Base-by-base conservation (phyloP, 2,329 filamentous ascomycete species). In the Epicoccum sorghinum region DNA sequence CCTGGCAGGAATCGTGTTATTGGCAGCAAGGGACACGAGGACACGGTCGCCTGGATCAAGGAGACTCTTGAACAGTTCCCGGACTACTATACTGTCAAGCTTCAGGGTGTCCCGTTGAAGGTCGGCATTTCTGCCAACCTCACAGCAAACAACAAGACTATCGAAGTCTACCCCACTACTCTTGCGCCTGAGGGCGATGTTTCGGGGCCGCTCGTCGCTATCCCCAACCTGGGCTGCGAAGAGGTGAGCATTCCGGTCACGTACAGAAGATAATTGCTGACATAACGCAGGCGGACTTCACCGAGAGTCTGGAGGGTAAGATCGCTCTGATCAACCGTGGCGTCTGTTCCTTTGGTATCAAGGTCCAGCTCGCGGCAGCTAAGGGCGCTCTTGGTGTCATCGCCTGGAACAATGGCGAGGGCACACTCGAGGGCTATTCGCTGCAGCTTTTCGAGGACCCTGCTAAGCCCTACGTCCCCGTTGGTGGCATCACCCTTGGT, bases 251-350 rank as follows among this genome's bases (percentile, higher is more conserved):
- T 18, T 18, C 18, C 18, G 18, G 18, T 18, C 18, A 18, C 18
- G 18, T 18, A 18, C 18, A 18, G 18, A 18, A 18, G 18, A 18
- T 18, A 18, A 18, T 18, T 18, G 18, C 18, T 18, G 18, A 18
- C 18, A 18, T 18, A 18, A 18, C 18, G 18, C 18, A 18, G 18
- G 77, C 80, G 3, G 88, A 92, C 71, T 93, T 86, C 67, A 83
- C 88, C 1, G 66, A 78, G 3, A 74, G 78, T 2, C 76, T 88
- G 6, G 72, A 77, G 12, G 88, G 86, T 46, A 84, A 84, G 52
- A 86, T 95, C 52, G 89, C 88, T 9, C 79, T 93, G 30, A 82
- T 93, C 62, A 79, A 81, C 43, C 86, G 90, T 52, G 90, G 90
- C 47, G 80, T 76, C 1, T 95, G 90, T 68, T 65, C 83, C 7